phyloP scores from a whole-genome alignment of 495 filamentous ascomycete species.

The Jackrogersella minutella region DNA sequence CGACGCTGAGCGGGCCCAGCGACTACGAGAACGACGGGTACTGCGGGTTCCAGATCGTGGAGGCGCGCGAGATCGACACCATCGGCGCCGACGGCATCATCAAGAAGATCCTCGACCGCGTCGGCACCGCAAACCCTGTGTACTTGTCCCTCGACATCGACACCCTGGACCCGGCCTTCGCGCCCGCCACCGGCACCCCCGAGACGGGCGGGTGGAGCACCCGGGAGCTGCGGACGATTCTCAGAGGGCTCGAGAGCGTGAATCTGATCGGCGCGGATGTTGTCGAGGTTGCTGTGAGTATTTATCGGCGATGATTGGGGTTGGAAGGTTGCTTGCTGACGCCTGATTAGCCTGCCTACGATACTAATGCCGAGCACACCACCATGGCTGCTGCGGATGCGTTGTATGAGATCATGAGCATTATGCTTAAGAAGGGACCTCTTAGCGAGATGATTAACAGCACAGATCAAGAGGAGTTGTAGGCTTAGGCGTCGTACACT shows the following conservation, averaged over 20 bases:
- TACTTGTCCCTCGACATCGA: slow-evolving; percentile 83
- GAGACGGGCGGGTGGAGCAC: slow-evolving; percentile 82
- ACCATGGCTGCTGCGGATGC: slow-evolving; percentile 84
- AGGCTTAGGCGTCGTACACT: background rate
- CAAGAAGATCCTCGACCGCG: slow-evolving; percentile 65
- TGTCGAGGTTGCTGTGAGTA: slow-evolving; percentile 74
- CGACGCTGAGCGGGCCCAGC: slow-evolving; percentile 71
- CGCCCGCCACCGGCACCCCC: slow-evolving; percentile 78
- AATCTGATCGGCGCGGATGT: slow-evolving; percentile 81
- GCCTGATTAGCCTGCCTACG: slow-evolving; percentile 73
- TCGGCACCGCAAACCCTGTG: slow-evolving; percentile 70
- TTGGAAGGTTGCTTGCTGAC: background rate
- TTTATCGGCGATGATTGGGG: background rate
- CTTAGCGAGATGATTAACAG: slow-evolving; percentile 43
- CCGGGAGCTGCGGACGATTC: slow-evolving; percentile 73
- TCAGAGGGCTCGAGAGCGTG: slow-evolving; percentile 72
- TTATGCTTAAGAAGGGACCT: slow-evolving; percentile 73
- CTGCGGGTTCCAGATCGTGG: slow-evolving; percentile 76
- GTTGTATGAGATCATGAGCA: slow-evolving; percentile 85
- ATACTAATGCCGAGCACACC: slow-evolving; percentile 85
- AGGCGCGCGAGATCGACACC: slow-evolving; percentile 76
- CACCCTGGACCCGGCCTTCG: slow-evolving; percentile 74
- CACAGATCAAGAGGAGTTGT: slow-evolving; percentile 35
- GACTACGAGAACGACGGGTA: slow-evolving; percentile 75
- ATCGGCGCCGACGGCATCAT: slow-evolving; percentile 70